Evolutionary conservation across 2,329 filamentous ascomycete genomes (phyloP), one percentile per base, ranked within the genome.

Genomic region (Monilinia fructigena): DNA sequence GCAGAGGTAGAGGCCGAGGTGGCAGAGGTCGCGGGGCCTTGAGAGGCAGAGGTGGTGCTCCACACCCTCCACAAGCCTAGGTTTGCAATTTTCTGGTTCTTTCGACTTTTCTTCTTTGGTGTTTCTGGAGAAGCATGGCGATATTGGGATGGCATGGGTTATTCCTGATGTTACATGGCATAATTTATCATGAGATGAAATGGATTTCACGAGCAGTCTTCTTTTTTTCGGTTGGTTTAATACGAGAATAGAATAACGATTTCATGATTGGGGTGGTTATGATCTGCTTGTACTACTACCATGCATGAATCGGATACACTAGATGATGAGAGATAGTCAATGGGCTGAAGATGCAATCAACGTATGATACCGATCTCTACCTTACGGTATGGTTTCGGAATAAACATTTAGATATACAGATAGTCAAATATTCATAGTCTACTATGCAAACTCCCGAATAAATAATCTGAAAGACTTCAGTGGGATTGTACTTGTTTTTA

Each of bases 1-100:
- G 76, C 50, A 69, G 77, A 48, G 74, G 76, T 20, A 72, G 78
- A 66, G 76, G 77, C 8, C 71, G 74, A 35, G 74, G 74, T 54
- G 72, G 75, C n/a, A 66, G 72, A 35, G 69, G 72, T n/a, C 66
- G 71, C n/a, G 67, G 67, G 31, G 55, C 38, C 38, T 28, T 61
- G 16, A 69, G 73, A 68, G 74, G 74, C 23, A 68, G 73, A 64
- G 71, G 72, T 50, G 68, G 64, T 31, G 59, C 52, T 40, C 48
- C 64, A 40, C 58, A 66, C 16, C 48, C 58, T 40, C 56, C 64
- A 18, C 58, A 66, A 48, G 64, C 58, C 54, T 66, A 66, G 58
- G 50, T 54, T 20, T 50, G 31, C 14, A 38, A 26, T 50, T 35
- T 60, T 60, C 31, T 26, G n/a, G n/a, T 38, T 61, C 45, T 40